A percentile compares a stretch with the other conserved stretches of the same genome.
These are phyloP conservation scores for Nakataea oryzae DNA, from an alignment of 2,329 filamentous ascomycete genomes.

Conservation along the genomic window DNA sequence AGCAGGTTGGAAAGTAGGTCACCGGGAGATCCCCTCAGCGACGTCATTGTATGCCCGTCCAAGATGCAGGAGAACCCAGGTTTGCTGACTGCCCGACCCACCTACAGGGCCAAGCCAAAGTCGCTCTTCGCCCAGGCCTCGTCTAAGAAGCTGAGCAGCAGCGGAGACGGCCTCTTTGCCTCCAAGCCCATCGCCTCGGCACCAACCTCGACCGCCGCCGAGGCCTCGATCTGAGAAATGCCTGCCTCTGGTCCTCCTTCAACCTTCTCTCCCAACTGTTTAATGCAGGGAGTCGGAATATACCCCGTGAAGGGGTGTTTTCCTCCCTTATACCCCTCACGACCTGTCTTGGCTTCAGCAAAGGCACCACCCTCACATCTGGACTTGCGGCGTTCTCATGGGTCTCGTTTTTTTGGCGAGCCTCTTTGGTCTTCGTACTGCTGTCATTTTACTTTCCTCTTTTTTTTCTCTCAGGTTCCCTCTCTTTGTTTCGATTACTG, in stretches of 20 bases:
- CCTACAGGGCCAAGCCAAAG: conserved; percentile 51
- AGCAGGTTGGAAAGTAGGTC: conserved; percentile 67
- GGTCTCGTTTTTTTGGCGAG: neutral
- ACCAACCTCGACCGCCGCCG: neutral
- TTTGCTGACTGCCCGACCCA: neutral
- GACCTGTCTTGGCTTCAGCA: neutral
- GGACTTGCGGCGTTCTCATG: neutral
- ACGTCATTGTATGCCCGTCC: too few relatives aligned
- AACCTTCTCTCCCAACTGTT: neutral
- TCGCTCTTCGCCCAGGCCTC: conserved; percentile 58
- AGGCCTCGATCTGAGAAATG: neutral
- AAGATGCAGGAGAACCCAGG: neutral
- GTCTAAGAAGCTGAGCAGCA: conserved; percentile 47
- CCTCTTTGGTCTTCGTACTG: neutral
- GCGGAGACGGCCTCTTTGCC: conserved; percentile 30
- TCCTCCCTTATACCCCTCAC: neutral
- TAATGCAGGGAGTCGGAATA: neutral
- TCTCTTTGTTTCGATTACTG: neutral
- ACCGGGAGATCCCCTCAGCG: neutral
- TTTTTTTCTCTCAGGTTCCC: neutral
- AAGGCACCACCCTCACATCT: neutral
- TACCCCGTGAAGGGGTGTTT: neutral
- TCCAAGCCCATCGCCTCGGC: conserved; percentile 1
- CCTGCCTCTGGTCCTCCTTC: neutral
- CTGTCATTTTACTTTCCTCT: neutral